Evolutionary conservation across 106 monocot species (phyloP).

Genomic region (Allium fistulosum): DNA sequence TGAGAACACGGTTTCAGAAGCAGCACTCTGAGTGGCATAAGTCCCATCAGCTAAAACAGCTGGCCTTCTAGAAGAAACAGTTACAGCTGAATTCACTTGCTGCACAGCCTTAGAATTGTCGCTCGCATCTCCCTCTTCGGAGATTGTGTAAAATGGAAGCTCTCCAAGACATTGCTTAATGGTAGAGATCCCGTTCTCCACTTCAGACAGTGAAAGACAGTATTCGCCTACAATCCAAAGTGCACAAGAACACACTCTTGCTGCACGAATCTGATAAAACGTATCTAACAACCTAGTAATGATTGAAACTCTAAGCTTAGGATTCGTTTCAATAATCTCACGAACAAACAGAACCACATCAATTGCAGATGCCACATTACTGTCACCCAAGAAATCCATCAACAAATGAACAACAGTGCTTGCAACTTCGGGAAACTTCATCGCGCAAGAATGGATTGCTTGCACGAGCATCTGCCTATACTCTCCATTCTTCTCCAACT

Average conservation of each 20-base stretch:
- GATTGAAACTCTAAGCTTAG: slow-evolving; percentile 82
- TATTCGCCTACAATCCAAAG: slow-evolving; percentile 92
- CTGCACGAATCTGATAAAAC: slow-evolving; percentile 82
- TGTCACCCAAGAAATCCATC: slow-evolving; percentile 91
- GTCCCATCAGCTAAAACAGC: slow-evolving; percentile 87
- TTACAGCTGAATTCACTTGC: slow-evolving; percentile 36
- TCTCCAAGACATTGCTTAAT: slow-evolving; percentile 93
- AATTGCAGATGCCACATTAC: slow-evolving; percentile 78
- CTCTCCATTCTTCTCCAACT: slow-evolving; percentile 82
- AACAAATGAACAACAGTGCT: slow-evolving; percentile 80
- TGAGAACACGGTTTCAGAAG: slow-evolving; percentile 52
- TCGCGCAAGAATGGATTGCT: slow-evolving; percentile 81
- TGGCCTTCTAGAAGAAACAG: slow-evolving; percentile 70
- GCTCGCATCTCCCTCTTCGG: slow-evolving; percentile 8
- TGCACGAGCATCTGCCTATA: slow-evolving; percentile 92
- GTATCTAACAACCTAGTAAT: slow-evolving; percentile 75
- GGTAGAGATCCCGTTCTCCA: slow-evolving; percentile 68
- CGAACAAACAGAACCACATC: slow-evolving; percentile 84
- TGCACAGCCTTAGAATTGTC: slow-evolving; percentile 31
- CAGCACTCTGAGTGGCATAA: slow-evolving; percentile 95
- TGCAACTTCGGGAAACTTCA: slow-evolving; percentile 91
- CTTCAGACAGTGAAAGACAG: slow-evolving; percentile 78
- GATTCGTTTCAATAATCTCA: slow-evolving; percentile 88
- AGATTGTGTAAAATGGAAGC: slow-evolving; percentile 68
- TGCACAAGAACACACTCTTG: slow-evolving; percentile 80